Base-by-base conservation (phyloP, 495 filamentous ascomycete species). In the Lentithecium fluviatile region DNA sequence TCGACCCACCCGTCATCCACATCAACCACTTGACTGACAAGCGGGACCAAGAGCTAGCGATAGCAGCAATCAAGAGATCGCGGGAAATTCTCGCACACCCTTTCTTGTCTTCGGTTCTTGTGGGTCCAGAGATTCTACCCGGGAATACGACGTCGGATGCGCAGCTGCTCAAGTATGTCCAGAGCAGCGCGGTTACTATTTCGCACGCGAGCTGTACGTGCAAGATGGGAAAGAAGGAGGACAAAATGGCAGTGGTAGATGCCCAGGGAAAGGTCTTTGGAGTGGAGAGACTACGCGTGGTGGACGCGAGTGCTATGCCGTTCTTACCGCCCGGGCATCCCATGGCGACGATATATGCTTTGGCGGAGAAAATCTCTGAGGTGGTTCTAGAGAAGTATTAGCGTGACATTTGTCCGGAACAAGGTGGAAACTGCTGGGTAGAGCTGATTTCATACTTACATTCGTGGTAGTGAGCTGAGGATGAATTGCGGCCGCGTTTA, bases 251-350 rank as follows among this genome's bases (percentile, higher is more conserved):
- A 10, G 83, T 85, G 0, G 67, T 85, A 2, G 83, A 85, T 62
- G 71, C 72, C 23, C 67, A 68, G 2, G 79, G 73, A 0, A 74
- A 73, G 40, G 82, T 85, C 0, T 73, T 75, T 59, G 80, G 82
- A 0, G 80, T 83, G 0, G 57, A 69, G 3, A 70, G 73, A 0
- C 58, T 86, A 59, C 74, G 84, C 17, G 79, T 86, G 13, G 82
- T 87, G 2, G 85, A 88, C 72, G 81, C 80, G 1, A 78, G 76
- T 38, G 69, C 78, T 20, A 83, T 87, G 58, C 79, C 84, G 0
- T 68, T 38, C 26, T 21, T 45, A 24, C 75, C 76, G 0, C 82
- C 84, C 0, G 83, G 82, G 0, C 82, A 85, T 69, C 84, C 82
- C 5, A 54, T 54, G 51, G 24, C 51, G n/a, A 54, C 51, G 10